These are phyloP conservation scores for Gossypium schwendimanii DNA, from an alignment of 441 rosid species.

Conservation along the genomic window DNA sequence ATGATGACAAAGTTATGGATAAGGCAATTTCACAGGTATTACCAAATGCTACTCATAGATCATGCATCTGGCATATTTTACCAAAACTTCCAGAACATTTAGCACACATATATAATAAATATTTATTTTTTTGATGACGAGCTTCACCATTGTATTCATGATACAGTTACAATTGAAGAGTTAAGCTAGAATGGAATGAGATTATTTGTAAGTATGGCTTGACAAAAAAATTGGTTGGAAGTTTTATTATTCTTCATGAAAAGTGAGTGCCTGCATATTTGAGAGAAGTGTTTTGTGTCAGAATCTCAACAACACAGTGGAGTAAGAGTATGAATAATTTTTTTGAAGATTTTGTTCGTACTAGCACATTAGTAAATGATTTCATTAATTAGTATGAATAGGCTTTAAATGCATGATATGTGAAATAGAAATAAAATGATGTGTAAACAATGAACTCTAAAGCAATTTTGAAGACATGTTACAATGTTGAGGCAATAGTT, in stretches of 20 bases:
- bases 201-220: too few species aligned
- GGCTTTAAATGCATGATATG: not conserved
- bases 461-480: not conserved
- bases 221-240: too few species aligned
- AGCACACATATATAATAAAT: too few species aligned
- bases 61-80: not conserved
- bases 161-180: too few species aligned
- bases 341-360: too few species aligned
- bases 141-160: too few species aligned
- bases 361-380: not conserved
- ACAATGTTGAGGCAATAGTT: too few species aligned
- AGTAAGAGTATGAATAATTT: not conserved
- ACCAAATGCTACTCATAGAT: not conserved
- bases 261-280: not conserved
- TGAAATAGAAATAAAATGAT: not conserved
- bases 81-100: too few species aligned
- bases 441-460: not conserved
- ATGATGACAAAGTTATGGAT: not conserved
- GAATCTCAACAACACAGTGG: not conserved
- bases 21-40: too few species aligned
- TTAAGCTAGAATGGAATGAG: too few species aligned
- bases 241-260: not conserved
- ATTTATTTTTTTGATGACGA: too few species aligned
- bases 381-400: too few species aligned
- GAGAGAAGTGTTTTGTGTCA: not conserved